Conservation (phyloP, 176 grass and related monocot genomes). For the Triticum dicoccoides region DNA sequence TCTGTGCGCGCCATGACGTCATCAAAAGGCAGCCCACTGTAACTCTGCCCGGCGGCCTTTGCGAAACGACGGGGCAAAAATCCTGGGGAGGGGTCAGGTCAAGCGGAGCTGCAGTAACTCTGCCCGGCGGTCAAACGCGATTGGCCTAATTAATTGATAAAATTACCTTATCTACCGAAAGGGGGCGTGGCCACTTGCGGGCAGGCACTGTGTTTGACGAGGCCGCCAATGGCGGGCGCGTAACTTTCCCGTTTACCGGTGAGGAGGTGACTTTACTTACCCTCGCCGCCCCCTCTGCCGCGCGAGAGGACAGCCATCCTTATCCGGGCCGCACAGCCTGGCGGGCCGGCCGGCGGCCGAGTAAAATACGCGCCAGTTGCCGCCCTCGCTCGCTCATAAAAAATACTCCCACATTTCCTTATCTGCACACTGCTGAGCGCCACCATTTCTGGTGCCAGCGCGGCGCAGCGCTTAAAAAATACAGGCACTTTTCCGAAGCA, state of each 20-base stretch:
- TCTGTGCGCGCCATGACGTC: neutral
- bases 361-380: neutral
- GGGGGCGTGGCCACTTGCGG: neutral
- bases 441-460: no score
- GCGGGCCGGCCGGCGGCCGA: slow-evolving; percentile 29
- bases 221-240: neutral
- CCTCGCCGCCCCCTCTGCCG: neutral
- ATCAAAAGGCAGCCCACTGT: neutral
- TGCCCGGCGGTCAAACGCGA: slow-evolving; percentile 6
- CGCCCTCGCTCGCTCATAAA: neutral
- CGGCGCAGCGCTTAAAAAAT: no score
- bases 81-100: neutral
- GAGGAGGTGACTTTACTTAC: slow-evolving; percentile 8
- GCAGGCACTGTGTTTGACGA: neutral
- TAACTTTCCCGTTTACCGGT: slow-evolving; percentile 44
- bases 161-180: neutral
- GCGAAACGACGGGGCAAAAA: neutral
- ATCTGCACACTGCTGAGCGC: neutral
- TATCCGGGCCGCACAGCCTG: slow-evolving; percentile 2
- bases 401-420: neutral
- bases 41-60: no score
- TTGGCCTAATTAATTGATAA: neutral
- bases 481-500: no score
- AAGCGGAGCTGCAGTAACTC: slow-evolving; percentile 27
- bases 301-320: slow-evolving; percentile 42